Conservation (phyloP, 257 asterid genomes). For the Solanum chilense region DNA sequence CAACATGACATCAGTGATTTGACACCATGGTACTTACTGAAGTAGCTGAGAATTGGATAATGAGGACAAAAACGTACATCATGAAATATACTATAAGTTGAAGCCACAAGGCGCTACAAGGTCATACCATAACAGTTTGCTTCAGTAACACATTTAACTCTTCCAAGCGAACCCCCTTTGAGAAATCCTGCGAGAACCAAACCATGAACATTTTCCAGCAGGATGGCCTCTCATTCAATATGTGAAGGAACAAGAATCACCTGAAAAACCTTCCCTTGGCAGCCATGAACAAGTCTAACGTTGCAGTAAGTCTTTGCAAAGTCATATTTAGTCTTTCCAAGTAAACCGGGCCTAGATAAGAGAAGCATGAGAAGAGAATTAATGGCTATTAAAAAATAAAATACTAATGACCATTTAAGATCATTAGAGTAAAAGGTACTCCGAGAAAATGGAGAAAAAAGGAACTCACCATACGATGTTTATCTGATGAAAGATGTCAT, state of each 20-base stretch:
- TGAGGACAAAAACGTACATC: not conserved
- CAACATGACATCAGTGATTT: not conserved
- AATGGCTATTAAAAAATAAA: not conserved
- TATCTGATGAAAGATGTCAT: conserved; percentile 94
- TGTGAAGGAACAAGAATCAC: conserved; percentile 23
- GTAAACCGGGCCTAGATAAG: conserved; percentile 85
- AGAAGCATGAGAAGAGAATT: not conserved
- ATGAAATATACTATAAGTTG: not conserved
- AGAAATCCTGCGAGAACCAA: conserved; percentile 65
- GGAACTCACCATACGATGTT: conserved; percentile 81
- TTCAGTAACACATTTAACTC: conserved; percentile 76
- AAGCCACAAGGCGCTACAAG: not conserved
- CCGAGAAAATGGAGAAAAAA: not conserved
- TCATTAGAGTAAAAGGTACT: not conserved
- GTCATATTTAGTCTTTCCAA: conserved; percentile 81
- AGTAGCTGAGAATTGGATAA: not conserved
- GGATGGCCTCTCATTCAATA: not conserved
- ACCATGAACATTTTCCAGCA: not conserved
- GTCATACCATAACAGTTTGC: conserved; percentile 87
- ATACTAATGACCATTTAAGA: not conserved
- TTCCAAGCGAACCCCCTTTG: conserved; percentile 82
- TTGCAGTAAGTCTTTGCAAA: conserved; percentile 82
- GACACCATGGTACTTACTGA: not conserved
- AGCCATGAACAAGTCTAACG: conserved; percentile 33
- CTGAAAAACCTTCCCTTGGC: conserved; percentile 65